Evolutionary conservation across 2,329 filamentous ascomycete genomes (phyloP), one percentile per base, ranked within the genome.

Genomic region (Cytospora piceae): DNA sequence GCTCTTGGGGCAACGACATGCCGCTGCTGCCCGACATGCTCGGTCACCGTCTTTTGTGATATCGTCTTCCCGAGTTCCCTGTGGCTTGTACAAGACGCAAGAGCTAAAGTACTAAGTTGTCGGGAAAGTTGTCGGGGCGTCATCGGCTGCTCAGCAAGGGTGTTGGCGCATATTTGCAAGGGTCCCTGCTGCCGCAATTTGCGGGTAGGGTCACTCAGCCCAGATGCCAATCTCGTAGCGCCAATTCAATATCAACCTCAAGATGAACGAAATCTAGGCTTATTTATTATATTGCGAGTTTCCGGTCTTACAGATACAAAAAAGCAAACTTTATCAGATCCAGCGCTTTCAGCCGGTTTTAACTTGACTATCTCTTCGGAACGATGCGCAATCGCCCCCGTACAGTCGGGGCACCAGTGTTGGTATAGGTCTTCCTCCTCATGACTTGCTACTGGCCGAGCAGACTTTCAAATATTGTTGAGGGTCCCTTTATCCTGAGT

Each of bases 21-120:
- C 52, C 46, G 37, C 49, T 55, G 56, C 59, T 58, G 63, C 63
- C 63, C 51, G 63, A 66, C 66, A 67, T 67, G 39, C 32, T 60
- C 32, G 58, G 59, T 32, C 53, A 34, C 39, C 60, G 32, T 49
- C 46, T 11, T 29, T 57, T 32, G 29, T 54, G 37, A 34, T 37
- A 49, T 58, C 11, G 29, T 51, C 46, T 31, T 31, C 42, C 34
- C 37, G 24, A 7, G 17, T 34, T 55, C 20, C n/a, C 49, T 32
- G 39, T 46, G 57, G 22, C 14, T 42, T 32, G 39, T 39, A 34
- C 24, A 61, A 56, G 12, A 42, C 29, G 61, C 32, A 55, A 42
- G 56, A 55, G 59, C 24, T 32, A 4, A 37, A 37, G 34, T 37
- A 15, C 34, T 14, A 32, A 29, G 14, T 17, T 55, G 24, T n/a